Percentiles rank a stretch among this genome's conserved stretches.
Conservation (phyloP, 768 basidiomycete species). For the Podaxis sp. region DNA sequence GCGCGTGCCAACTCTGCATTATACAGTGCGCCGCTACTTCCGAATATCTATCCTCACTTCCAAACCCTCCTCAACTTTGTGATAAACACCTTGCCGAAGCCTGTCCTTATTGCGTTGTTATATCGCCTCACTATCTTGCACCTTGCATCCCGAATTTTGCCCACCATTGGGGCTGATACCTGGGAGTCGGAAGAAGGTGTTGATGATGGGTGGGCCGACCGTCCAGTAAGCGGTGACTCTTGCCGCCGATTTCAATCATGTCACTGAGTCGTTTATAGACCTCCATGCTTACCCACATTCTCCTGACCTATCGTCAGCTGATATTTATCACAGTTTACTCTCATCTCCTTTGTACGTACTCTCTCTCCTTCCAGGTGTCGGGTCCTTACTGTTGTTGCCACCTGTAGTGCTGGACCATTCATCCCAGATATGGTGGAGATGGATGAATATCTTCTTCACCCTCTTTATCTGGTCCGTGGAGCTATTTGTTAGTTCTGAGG, state of each 20-base stretch:
- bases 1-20: not conserved
- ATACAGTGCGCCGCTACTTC: slow-evolving; percentile 66
- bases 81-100: slow-evolving; percentile 82
- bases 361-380: not conserved
- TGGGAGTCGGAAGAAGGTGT: slow-evolving; percentile 70
- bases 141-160: slow-evolving; percentile 77
- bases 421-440: slow-evolving; percentile 92
- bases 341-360: slow-evolving; percentile 68
- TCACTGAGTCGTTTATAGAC: slow-evolving; percentile 44
- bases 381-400: slow-evolving; percentile 4
- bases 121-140: slow-evolving; percentile 83
- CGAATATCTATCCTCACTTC: slow-evolving; percentile 79
- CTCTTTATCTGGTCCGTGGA: slow-evolving; percentile 82
- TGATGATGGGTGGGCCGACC: slow-evolving; percentile 66
- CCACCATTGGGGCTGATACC: slow-evolving; percentile 78
- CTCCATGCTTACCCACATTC: slow-evolving; percentile 67
- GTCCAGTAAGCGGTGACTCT: slow-evolving; percentile 53
- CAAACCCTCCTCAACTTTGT: slow-evolving; percentile 79
- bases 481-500: slow-evolving; percentile 74
- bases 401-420: slow-evolving; percentile 76
- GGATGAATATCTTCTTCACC: slow-evolving; percentile 89
- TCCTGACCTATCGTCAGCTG: slow-evolving; percentile 80
- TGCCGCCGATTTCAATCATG: not conserved
- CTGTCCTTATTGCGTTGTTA: slow-evolving; percentile 72
- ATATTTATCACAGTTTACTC: slow-evolving; percentile 89